phyloP scores from a whole-genome alignment of 768 basidiomycete genomes.

The Zangia roseola region DNA sequence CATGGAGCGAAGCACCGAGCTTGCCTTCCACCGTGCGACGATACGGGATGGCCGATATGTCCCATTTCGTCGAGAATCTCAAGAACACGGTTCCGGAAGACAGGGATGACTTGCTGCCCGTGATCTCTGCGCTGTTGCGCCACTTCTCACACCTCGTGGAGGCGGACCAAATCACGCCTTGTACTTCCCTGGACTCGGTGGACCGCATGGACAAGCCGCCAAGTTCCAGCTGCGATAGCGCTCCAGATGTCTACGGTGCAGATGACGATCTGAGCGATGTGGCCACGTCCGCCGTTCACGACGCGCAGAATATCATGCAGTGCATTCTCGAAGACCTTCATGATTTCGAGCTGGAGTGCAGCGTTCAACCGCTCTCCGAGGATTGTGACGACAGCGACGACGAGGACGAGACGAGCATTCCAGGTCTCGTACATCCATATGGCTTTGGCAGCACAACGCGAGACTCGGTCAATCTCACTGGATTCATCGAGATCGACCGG shows the following conservation, averaged over 20 bases:
- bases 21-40: neutral
- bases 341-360: constrained; percentile 4
- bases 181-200: no score
- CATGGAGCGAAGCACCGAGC: neutral
- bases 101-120: neutral
- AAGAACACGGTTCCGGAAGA: neutral
- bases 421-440: no score
- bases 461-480: neutral
- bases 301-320: constrained; percentile 4
- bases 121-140: neutral
- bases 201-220: no score
- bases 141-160: no score
- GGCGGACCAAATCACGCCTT: no score
- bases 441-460: no score
- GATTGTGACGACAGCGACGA: no score
- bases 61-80: neutral
- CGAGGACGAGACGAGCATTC: no score
- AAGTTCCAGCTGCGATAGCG: no score
- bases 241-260: no score
- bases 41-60: constrained; percentile 12
- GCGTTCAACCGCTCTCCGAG: constrained; percentile 1
- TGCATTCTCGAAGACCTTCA: constrained; percentile 10
- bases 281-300: neutral
- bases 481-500: neutral
- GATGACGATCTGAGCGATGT: no score